These are phyloP conservation scores for Suillus plorans DNA, from an alignment of 768 basidiomycete species.

Conservation along the genomic window DNA sequence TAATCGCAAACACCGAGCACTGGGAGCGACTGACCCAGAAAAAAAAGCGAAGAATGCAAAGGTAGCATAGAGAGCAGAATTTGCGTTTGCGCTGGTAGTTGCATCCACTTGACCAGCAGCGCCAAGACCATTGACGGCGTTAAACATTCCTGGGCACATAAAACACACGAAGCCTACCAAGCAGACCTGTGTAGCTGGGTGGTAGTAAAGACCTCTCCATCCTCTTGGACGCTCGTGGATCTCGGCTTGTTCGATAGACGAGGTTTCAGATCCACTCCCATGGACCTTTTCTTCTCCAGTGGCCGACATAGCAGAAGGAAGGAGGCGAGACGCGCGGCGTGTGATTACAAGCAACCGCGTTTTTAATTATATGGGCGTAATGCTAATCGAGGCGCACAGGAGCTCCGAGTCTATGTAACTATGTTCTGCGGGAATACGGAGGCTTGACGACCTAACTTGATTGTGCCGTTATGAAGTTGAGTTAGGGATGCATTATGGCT, in stretches of 20 bases:
- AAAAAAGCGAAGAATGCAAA: conserved; percentile 67
- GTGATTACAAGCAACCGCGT: not conserved
- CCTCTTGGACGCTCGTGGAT: conserved; percentile 50
- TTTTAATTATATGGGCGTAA: conserved; percentile 5
- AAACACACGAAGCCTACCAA: conserved; percentile 70
- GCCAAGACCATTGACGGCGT: conserved; percentile 77
- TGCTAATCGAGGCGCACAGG: not conserved
- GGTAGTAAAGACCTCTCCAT: conserved; percentile 54
- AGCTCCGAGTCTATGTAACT: not conserved
- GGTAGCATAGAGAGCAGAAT: conserved; percentile 64
- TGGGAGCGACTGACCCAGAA: conserved; percentile 52
- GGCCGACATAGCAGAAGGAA: conserved; percentile 4
- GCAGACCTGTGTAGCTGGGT: conserved; percentile 43
- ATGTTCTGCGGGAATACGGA: not conserved
- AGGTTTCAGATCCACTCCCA: not conserved
- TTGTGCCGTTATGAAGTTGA: not conserved
- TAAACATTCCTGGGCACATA: conserved; percentile 71
- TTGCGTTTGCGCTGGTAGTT: conserved; percentile 66
- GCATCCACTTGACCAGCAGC: conserved; percentile 73
- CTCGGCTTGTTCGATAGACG: conserved; percentile 14
- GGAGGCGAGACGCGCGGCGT: not conserved
- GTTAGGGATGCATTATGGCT: not conserved
- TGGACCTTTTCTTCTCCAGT: conserved; percentile 9
- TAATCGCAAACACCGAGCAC: not conserved
- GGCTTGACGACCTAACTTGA: not conserved